phyloP scores from a whole-genome alignment of 2,329 filamentous ascomycete genomes.

The Alternaria dauci region DNA sequence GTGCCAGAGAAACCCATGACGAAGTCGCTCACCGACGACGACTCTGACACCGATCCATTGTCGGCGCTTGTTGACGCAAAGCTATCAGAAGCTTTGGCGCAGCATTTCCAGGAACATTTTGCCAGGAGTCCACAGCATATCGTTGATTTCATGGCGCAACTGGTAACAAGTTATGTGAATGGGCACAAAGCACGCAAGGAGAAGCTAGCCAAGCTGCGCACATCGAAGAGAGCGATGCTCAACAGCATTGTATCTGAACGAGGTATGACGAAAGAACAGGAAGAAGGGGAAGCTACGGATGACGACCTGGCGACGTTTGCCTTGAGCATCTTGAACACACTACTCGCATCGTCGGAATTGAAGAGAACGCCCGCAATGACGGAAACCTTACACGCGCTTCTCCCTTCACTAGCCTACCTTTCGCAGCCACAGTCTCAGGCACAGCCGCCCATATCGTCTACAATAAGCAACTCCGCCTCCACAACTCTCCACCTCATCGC shows the following conservation, averaged over 20 bases:
- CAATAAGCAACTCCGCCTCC: conserved; percentile 37
- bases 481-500: conserved; percentile 61
- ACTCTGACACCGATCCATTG: conserved; percentile 53
- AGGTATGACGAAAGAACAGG: background rate
- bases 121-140: conserved; percentile 71
- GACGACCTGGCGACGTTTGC: conserved; percentile 53
- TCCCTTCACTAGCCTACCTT: conserved; percentile 36
- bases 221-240: conserved; percentile 38
- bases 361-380: conserved; percentile 39
- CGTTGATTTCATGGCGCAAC: conserved; percentile 68
- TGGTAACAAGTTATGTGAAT: conserved; percentile 59
- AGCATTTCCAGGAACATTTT: conserved; percentile 68
- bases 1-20: conserved; percentile 22
- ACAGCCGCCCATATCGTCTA: conserved; percentile 20
- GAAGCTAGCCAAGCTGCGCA: conserved; percentile 22
- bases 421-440: conserved; percentile 13
- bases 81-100: conserved; percentile 71
- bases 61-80: conserved; percentile 65
- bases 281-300: conserved; percentile 11
- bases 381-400: conserved; percentile 17
- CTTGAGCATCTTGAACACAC: conserved; percentile 51
- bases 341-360: conserved; percentile 48
- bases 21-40: conserved; percentile 38
- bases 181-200: conserved; percentile 57
- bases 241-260: conserved; percentile 33